phyloP scores from a whole-genome alignment of 257 asterid species.

The Gentiana straminea region DNA sequence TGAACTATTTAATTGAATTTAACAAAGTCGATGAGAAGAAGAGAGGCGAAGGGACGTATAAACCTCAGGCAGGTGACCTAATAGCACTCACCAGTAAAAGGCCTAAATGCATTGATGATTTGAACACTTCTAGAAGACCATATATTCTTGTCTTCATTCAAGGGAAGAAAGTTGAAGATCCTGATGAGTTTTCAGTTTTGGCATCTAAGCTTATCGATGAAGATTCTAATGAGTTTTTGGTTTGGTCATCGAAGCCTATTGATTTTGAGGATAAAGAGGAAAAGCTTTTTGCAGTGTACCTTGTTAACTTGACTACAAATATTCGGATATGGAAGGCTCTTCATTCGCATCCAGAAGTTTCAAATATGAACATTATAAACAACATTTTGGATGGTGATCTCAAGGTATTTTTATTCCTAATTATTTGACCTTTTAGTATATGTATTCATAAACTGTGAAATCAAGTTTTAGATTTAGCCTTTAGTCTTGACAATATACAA shows the following conservation, averaged over 20 bases:
- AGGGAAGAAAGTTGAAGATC: neutral
- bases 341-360: conserved; percentile 13
- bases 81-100: conserved; percentile 41
- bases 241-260: conserved; percentile 31
- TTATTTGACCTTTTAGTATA: no score
- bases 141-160: conserved; percentile 35
- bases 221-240: conserved; percentile 1
- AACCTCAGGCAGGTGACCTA: conserved; percentile 51
- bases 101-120: conserved; percentile 40
- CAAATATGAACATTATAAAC: conserved; percentile 18
- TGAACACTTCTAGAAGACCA: conserved; percentile 27
- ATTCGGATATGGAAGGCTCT: conserved; percentile 41
- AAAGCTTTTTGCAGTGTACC: conserved; percentile 25
- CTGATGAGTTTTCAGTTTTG: no score
- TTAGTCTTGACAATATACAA: no score
- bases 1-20: conserved; percentile 16
- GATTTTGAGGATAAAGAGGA: conserved; percentile 4
- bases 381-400: conserved; percentile 16
- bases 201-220: neutral
- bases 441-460: no score
- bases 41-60: conserved; percentile 17
- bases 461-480: no score
- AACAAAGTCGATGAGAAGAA: conserved; percentile 7
- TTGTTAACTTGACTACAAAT: conserved; percentile 41
- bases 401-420: conserved; percentile 8